Conservation (phyloP, 2,329 filamentous ascomycete species). For the Venturia asperata region DNA sequence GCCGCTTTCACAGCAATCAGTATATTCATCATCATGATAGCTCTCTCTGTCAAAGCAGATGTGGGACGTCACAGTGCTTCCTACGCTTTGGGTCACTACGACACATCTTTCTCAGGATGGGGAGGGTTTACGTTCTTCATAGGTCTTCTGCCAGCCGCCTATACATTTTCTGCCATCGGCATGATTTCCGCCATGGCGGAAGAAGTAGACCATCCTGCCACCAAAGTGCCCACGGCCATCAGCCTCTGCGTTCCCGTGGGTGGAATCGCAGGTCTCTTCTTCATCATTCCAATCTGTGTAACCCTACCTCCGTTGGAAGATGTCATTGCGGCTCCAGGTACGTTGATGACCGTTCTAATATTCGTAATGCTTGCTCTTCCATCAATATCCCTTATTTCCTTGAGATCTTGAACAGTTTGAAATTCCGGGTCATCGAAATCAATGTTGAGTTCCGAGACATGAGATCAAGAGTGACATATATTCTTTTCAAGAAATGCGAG, state of each 20-base stretch:
- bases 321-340: conserved; percentile 49
- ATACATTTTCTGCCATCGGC: conserved; percentile 60
- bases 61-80: conserved; percentile 47
- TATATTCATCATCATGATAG: conserved; percentile 59
- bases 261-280: conserved; percentile 61
- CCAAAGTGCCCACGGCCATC: conserved; percentile 56
- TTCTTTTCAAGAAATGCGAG: conserved; percentile 37
- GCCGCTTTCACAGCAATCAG: conserved; percentile 63
- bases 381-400: background rate
- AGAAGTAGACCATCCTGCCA: conserved; percentile 41
- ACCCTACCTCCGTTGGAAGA: conserved; percentile 59
- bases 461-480: too few relatives aligned
- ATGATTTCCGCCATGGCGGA: conserved; percentile 48
- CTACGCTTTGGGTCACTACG: conserved; percentile 63
- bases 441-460: too few relatives aligned
- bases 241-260: conserved; percentile 38
- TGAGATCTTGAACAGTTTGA: background rate
- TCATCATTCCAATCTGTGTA: conserved; percentile 70
- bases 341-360: background rate
- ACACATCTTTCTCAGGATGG: conserved; percentile 53
- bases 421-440: too few relatives aligned
- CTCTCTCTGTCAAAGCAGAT: conserved; percentile 52
- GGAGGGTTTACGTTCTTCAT: conserved; percentile 69
- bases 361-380: background rate
- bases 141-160: conserved; percentile 58